Base-by-base conservation (phyloP, 148 eudicot genomes). In the Vaccinium darrowii region DNA sequence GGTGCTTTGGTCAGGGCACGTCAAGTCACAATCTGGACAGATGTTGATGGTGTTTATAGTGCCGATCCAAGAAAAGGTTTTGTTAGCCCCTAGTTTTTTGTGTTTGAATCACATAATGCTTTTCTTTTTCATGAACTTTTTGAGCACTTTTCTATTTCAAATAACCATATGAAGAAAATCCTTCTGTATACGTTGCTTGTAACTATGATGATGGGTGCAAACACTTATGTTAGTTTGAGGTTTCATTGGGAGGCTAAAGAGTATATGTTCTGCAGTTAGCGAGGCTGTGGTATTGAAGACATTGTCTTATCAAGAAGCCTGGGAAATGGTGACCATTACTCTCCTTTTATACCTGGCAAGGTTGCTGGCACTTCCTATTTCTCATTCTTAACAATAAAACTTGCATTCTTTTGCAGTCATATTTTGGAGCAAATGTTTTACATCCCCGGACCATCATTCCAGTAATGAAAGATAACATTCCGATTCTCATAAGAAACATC, bases 1-100 rank as follows among this genome's bases (percentile, higher is more conserved):
- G 99, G 99, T 74, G 95, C 99, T 84, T 92, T 97, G 62, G 87
- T 93, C 82, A 91, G 85, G 90, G 98, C 99, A 49, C 87, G 94
- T 56, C 96, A 94, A 90, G 97, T 97, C 87, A 97, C 99, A 80
- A 97, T 97, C 80, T 97, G 99, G 99, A 97, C 99, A 21, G 99
- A 97, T 88, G 99, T 97, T 81, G 93, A 97, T 89, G 99, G 99
- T 83, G 96, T 97, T 7, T 97, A 93, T 79, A 97, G 98, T 90
- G 99, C 99, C 74, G 99, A 97, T 81, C 99, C 99, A 73, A 91
- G 99, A 86, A 97, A 97, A 97, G 99, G 99, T 97, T 87, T 83
- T 85, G 63, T 43, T 49, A 65, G 65, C 25, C 60, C 36, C 14
- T 43, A 18, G 43, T 10, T 36, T 79, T 79, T 27, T 83, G 56